These are phyloP conservation scores for Xylaria sp. DNA, from an alignment of 2,329 filamentous ascomycete species.

Conservation along the genomic window DNA sequence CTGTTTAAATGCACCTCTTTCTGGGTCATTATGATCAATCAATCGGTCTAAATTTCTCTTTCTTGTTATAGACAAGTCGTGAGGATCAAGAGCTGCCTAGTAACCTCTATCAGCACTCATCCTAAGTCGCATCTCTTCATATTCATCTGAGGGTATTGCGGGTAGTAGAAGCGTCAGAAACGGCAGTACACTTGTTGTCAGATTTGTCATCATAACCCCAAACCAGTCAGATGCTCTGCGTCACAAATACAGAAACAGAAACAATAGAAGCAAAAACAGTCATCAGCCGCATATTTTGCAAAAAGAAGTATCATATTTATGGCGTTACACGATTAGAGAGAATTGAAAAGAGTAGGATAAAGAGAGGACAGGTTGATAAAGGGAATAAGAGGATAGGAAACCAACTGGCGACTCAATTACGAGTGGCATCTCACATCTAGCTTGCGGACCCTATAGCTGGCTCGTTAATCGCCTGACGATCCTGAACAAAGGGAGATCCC, in stretches of 20 bases:
- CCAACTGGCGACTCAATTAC: too few relatives aligned
- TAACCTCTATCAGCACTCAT: slow-evolving; percentile 12
- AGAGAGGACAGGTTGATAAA: too few relatives aligned
- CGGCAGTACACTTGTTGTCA: slow-evolving; percentile 18
- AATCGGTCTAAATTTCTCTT: slow-evolving; percentile 33
- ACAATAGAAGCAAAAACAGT: neutral
- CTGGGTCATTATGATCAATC: slow-evolving; percentile 28
- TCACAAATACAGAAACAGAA: neutral
- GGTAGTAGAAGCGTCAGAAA: slow-evolving; percentile 25
- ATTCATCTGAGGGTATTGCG: slow-evolving; percentile 9
- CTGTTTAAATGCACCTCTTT: slow-evolving; percentile 34
- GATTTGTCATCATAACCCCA: slow-evolving; percentile 20
- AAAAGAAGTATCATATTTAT: neutral
- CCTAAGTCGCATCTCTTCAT: slow-evolving; percentile 17
- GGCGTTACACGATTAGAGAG: too few relatives aligned
- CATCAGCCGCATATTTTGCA: neutral
- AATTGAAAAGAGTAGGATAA: too few relatives aligned
- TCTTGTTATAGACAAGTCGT: slow-evolving; percentile 25
- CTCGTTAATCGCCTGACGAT: too few relatives aligned
- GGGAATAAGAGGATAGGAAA: too few relatives aligned
- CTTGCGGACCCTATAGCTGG: too few relatives aligned
- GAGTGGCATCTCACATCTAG: too few relatives aligned
- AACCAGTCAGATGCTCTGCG: neutral
- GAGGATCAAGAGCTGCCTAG: slow-evolving; percentile 2
- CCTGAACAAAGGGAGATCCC: too few relatives aligned